Evolutionary conservation across 306 rosid genomes (phyloP).

Genomic region (Ochetophila trinervis): DNA sequence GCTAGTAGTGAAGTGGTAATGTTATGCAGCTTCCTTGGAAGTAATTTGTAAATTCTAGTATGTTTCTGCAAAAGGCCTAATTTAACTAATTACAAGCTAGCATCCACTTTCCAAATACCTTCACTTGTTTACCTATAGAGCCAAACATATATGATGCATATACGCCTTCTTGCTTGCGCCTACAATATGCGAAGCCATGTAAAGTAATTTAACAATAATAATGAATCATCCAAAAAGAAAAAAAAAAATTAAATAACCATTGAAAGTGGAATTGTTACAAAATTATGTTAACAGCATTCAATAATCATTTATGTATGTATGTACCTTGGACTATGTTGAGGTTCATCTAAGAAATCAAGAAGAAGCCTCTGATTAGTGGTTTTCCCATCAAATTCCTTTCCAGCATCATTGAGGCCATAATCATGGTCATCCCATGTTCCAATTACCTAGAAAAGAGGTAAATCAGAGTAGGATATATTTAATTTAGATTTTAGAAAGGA

Average conservation of each 20-base stretch:
- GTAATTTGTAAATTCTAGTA: not conserved
- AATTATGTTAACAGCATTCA: not conserved
- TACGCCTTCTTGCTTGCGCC: conserved; percentile 78
- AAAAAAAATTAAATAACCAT: not conserved
- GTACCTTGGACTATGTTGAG: conserved; percentile 57
- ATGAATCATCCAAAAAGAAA: not conserved
- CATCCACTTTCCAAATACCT: conserved; percentile 39
- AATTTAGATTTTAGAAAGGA: not conserved
- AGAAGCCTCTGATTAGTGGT: conserved; percentile 61
- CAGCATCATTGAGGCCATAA: conserved; percentile 81
- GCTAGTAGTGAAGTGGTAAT: not conserved
- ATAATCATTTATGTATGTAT: not conserved
- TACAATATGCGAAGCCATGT: conserved; percentile 26
- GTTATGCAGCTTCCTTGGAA: not conserved
- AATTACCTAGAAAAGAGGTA: conserved; percentile 43
- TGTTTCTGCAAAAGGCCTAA: not conserved
- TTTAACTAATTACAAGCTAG: not conserved
- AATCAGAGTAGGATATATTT: not conserved
- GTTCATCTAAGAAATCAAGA: conserved; percentile 84
- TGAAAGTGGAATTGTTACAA: not conserved
- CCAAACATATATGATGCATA: conserved; percentile 71
- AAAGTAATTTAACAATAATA: conserved; percentile 19
- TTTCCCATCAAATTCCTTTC: conserved; percentile 64
- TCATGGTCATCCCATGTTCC: conserved; percentile 96
- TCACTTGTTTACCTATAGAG: conserved; percentile 54